Percentiles rank a stretch among this genome's conserved stretches.
Evolutionary conservation across 441 rosid genomes (phyloP).

Genomic region (Geranium incanum): DNA sequence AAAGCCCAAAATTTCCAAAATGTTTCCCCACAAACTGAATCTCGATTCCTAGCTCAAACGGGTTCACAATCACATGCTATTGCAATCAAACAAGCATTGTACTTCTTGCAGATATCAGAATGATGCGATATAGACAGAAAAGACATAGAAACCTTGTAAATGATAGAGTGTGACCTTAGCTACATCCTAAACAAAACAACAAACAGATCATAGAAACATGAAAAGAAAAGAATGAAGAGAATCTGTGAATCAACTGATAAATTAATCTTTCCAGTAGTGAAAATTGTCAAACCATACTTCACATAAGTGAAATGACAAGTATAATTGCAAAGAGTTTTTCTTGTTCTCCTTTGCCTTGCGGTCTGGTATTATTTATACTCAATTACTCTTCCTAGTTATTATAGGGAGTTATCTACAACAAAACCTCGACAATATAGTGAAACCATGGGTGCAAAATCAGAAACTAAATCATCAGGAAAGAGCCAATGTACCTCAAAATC

Average conservation of each 20-base stretch:
- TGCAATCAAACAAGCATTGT: constrained; percentile 1
- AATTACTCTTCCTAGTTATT: neutral
- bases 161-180: neutral
- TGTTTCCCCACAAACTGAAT: neutral
- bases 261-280: neutral
- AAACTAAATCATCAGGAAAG: neutral
- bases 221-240: neutral
- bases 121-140: constrained; percentile 4
- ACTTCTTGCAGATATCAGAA: neutral
- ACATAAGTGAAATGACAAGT: neutral
- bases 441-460: constrained; percentile 6
- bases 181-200: neutral
- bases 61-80: neutral
- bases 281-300: neutral
- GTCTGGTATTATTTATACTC: neutral
- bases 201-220: neutral
- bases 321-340: neutral
- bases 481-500: constrained; percentile 72
- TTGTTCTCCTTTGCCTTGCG: constrained; percentile 1
- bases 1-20: neutral
- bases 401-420: neutral
- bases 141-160: neutral
- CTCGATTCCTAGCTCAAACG: neutral
- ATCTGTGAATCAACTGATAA: neutral
- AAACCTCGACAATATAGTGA: constrained; percentile 5